Evolutionary conservation across 2,329 filamentous ascomycete genomes (phyloP), one percentile per base, ranked within the genome.

Genomic region (Aspergillus fumigatus): DNA sequence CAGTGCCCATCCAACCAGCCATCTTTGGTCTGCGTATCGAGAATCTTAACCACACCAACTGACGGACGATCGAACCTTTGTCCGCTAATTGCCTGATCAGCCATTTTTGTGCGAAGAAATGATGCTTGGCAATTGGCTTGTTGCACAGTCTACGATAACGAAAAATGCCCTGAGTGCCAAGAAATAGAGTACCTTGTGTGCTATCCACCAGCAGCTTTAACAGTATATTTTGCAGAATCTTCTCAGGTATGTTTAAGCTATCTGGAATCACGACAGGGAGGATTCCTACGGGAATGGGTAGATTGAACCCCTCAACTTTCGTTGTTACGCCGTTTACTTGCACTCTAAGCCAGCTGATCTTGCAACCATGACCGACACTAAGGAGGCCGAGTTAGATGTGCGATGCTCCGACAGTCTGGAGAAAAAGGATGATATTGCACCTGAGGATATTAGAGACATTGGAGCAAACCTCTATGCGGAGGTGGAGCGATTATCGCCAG

Each of bases 391-490:
- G 50, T 50, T 53, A 41, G 59, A 65, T 4, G 51, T 51, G 8
- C 50, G 35, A 32, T 40, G 51, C 48, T 48, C 54, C 11, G 32
- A 56, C 49, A 56, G 51, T 23, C 51, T 57, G 52, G 65, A 65
- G 56, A 67, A 65, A 26, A 48, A 48, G n/a, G 53, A 55, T 40
- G 60, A 63, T 48, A 43, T 67, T 32, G 55, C 49, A 14, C 48
- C 65, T 25, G 67, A 64, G n/a, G 63, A 62, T 26, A 56, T 64
- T 38, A 58, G 60, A 35, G 77, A 80, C 61, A 79, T 79, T 35
- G 77, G 72, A 26, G 77, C 75, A 4, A 71, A 77, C 23, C 64
- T 79, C n/a, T 80, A 75, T 54, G 68, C 75, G 8, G 77, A 79
- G 63, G 73, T 74, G 3, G 71, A 71, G 35, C 74, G 78, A 40